Percentiles rank a stretch among this genome's conserved stretches.
phyloP scores from a whole-genome alignment of 768 basidiomycete genomes.

The Rubroboletus pulcherrimus region DNA sequence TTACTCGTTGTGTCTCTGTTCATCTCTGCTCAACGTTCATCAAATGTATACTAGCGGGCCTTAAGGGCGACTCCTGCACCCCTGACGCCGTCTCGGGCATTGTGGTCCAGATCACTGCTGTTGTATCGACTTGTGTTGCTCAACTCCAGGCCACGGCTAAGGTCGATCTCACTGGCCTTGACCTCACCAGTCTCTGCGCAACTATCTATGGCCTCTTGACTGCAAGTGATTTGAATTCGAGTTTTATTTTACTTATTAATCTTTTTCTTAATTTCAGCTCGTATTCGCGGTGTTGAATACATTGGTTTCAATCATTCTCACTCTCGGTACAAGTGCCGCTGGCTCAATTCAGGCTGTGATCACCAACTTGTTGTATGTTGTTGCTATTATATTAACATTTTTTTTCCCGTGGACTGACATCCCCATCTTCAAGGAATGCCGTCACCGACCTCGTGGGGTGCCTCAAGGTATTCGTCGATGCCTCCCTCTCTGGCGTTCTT shows the following conservation, averaged over 20 bases:
- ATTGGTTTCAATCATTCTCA: conserved; percentile 2
- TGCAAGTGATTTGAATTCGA: neutral
- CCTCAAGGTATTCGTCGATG: conserved; percentile 8
- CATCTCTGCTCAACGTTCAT: too few species aligned
- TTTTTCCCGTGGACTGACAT: neutral
- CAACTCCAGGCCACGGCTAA: conserved; percentile 6
- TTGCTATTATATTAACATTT: neutral
- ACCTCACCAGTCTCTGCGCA: conserved; percentile 1
- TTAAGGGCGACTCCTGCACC: conserved; percentile 4
- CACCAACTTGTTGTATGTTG: conserved; percentile 12
- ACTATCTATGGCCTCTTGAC: conserved; percentile 4
- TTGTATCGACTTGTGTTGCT: conserved; percentile 3
- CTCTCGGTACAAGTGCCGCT: neutral
- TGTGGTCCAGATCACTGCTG: conserved; percentile 10
- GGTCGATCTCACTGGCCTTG: conserved; percentile 9
- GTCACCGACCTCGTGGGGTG: conserved; percentile 8
- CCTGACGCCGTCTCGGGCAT: conserved; percentile 4
- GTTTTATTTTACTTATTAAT: neutral
- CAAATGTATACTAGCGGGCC: neutral
- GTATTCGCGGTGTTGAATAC: conserved; percentile 1
- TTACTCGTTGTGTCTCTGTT: rapidly evolving
- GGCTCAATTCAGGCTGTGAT: conserved; percentile 1
- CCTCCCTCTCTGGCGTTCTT: conserved; percentile 2
- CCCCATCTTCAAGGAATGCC: neutral
- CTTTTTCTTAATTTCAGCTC: neutral